Evolutionary conservation across 148 eudicot species (phyloP), one percentile per base, ranked within the genome.

Genomic region (Euryodendron excelsum): DNA sequence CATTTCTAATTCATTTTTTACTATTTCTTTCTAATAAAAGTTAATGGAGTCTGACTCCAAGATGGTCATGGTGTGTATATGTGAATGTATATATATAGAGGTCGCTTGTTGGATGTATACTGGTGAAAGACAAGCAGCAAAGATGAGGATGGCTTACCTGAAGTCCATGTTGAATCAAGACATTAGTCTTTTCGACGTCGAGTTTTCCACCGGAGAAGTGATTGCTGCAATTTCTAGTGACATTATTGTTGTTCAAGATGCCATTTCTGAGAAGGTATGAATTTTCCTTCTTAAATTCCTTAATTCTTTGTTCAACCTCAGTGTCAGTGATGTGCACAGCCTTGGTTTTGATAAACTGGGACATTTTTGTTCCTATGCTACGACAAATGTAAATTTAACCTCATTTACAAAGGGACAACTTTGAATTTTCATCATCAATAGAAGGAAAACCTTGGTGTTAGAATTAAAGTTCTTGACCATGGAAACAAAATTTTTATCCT

Each of bases 41-140:
- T 56, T 7, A 15, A 1, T 4, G 1, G 10, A 1, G 5, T 33
- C 3, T 72, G n/a, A n/a, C n/a, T n/a, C n/a, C n/a, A 20, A 17
- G 12, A 1, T 4, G 41, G n/a, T n/a, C n/a, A 14, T 37, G 3
- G 33, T 30, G 17, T 30, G 17, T 73, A n/a, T 36, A 5, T 68
- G 3, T 66, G 21, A 5, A 27, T 41, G 12, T 58, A 0, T 1
- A 36, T 9, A 34, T 69, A 48, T 20, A 93, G 98, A 91, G 92
- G 98, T 93, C 86, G 92, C 90, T 31, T 89, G 91, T 84, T 95
- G 99, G 99, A 95, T 95, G 97, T 87, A 95, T 78, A 87, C 91
- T n/a, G 99, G 99, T 23, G 99, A 95, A 77, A 88, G 99, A 52
- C 99, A 95, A 88, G 96, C 99, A 13, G 93, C 96, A 18, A 95